Percentiles rank a stretch among this genome's conserved stretches.
These are phyloP conservation scores for Kingdonia uniflora DNA, from an alignment of 164 flowering plant species.

Conservation along the genomic window DNA sequence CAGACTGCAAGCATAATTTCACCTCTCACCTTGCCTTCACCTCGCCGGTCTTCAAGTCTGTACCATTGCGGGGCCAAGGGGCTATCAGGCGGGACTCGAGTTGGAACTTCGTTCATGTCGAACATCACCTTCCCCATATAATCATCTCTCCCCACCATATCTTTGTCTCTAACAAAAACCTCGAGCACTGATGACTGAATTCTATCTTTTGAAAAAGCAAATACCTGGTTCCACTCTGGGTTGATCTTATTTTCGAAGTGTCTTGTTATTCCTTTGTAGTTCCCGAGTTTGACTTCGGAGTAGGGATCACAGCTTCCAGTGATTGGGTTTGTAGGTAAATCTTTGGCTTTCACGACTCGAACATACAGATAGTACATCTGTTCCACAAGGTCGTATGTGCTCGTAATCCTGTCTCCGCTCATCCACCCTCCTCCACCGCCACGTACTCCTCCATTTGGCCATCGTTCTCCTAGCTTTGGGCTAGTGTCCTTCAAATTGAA, in stretches of 20 bases:
- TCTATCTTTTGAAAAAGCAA: conserved; percentile 33
- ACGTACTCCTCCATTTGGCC: conserved; percentile 25
- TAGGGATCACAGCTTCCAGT: conserved; percentile 36
- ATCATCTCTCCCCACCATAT: conserved; percentile 35
- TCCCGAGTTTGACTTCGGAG: conserved; percentile 37
- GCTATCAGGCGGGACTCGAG: conserved; percentile 41
- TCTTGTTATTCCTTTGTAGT: conserved; percentile 35
- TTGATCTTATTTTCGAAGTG: conserved; percentile 32
- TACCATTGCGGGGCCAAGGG: conserved; percentile 48
- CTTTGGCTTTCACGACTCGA: conserved; percentile 35
- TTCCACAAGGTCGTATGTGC: conserved; percentile 39
- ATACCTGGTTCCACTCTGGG: conserved; percentile 40
- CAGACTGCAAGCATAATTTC: conserved; percentile 40
- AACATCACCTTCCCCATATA: conserved; percentile 29
- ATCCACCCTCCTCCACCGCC: conserved; percentile 26
- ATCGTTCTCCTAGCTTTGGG: conserved; percentile 30
- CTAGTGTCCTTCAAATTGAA: conserved; percentile 27
- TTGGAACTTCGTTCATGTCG: conserved; percentile 35
- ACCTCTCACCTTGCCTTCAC: conserved; percentile 27
- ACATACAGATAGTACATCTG: conserved; percentile 32
- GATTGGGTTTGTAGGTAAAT: conserved; percentile 23
- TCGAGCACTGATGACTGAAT: conserved; percentile 32
- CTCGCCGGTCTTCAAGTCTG: conserved; percentile 28
- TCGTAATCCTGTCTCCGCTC: conserved; percentile 21
- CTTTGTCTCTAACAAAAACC: conserved; percentile 32